These are phyloP conservation scores for Nigrospora oryzae DNA, from an alignment of 2,329 filamentous ascomycete genomes.

Conservation along the genomic window DNA sequence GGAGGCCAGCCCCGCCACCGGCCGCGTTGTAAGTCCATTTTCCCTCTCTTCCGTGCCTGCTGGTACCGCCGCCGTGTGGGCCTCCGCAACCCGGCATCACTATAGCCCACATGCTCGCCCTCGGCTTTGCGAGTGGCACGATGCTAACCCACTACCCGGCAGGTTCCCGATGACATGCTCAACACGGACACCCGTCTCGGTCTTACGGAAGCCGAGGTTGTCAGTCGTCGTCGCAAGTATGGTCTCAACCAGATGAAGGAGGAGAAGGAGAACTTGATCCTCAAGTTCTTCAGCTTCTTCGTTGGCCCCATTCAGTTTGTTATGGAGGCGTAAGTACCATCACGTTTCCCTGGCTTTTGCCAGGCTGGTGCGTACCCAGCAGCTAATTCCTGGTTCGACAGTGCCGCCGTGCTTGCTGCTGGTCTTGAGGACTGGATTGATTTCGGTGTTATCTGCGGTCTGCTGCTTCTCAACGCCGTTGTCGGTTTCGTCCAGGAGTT, in stretches of 20 bases:
- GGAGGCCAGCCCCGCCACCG: conserved; percentile 43
- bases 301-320: conserved; percentile 82
- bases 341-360: no score
- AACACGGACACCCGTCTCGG: conserved; percentile 67
- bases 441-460: conserved; percentile 81
- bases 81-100: conserved; percentile 32
- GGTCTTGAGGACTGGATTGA: conserved; percentile 87
- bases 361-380: no score
- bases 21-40: conserved; percentile 32
- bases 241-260: conserved; percentile 88
- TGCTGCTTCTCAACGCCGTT: conserved; percentile 74
- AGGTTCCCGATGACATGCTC: conserved; percentile 58
- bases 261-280: conserved; percentile 74
- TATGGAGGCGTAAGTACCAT: conserved; percentile 58
- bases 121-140: no score
- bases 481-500: conserved; percentile 88
- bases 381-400: no score
- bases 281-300: conserved; percentile 58
- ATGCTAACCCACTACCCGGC: conserved; percentile 24
- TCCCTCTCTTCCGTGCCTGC: background rate
- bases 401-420: conserved; percentile 68
- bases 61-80: no score
- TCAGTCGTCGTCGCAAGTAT: conserved; percentile 52
- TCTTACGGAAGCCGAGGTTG: conserved; percentile 64
- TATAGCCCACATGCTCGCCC: conserved; percentile 44